Conservation (phyloP, 2,329 filamentous ascomycete species). For the Neofusicoccum ribis region DNA sequence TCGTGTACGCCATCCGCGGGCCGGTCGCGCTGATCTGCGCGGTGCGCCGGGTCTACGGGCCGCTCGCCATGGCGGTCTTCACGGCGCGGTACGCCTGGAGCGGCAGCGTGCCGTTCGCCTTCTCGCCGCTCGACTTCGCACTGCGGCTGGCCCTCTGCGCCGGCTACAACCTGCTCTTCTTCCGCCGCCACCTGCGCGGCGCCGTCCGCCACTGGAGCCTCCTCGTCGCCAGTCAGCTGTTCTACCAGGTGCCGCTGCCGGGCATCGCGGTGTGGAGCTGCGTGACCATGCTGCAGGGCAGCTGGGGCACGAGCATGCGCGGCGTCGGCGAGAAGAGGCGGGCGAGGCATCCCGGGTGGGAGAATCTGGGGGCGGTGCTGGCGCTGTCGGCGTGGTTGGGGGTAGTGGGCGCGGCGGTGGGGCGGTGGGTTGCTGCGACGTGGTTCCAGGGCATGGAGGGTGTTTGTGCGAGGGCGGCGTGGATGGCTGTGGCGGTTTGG, state of each 20-base stretch:
- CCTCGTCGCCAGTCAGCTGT: conserved; percentile 25
- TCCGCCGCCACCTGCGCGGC: conserved; percentile 24
- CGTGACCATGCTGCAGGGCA: conserved; percentile 35
- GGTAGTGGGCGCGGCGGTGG: neutral
- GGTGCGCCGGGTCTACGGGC: conserved; percentile 31
- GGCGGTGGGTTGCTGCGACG: too few relatives aligned
- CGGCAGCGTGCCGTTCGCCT: conserved; percentile 29
- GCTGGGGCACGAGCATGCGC: conserved; percentile 31
- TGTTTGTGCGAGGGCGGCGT: too few relatives aligned
- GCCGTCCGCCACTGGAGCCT: conserved; percentile 21
- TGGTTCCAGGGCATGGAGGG: too few relatives aligned
- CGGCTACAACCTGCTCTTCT: conserved; percentile 28
- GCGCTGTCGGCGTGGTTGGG: neutral
- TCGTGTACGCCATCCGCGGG: conserved; percentile 36
- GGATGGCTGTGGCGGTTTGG: too few relatives aligned
- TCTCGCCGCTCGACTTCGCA: conserved; percentile 30
- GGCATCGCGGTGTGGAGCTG: conserved; percentile 39
- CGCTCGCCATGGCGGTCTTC: too few relatives aligned
- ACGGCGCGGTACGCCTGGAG: conserved; percentile 31
- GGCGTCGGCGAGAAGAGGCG: neutral
- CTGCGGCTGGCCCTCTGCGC: conserved; percentile 25
- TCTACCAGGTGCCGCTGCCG: conserved; percentile 38
- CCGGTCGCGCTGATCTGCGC: conserved; percentile 38
- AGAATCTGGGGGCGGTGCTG: neutral
- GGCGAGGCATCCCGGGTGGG: neutral